Evolutionary conservation across 371 early-diverging fungal genomes (phyloP), one percentile per base, ranked within the genome.

Genomic region (Apophysomyces elegans): DNA sequence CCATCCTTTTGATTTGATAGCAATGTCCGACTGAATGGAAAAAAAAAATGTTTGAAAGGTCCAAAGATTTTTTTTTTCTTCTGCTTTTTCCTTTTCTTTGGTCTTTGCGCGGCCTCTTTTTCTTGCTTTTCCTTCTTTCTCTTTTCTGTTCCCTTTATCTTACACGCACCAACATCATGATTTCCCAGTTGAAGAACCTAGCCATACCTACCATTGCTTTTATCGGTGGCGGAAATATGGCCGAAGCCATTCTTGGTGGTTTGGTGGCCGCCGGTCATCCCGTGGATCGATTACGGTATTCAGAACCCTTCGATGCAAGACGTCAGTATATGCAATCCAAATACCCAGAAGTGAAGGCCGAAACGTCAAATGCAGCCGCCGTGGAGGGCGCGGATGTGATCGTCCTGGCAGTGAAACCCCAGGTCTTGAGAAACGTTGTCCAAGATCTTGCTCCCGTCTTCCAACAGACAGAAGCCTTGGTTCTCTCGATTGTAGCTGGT

Each of bases 201-300:
- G 18, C 18, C 18, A 7, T 38, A n/a, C 79, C 79, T 9, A 61
- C 64, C 16, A 76, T 94, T 43, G 82, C 88, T 45, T 91, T 94
- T 76, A 90, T 93, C 58, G 96, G 97, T 65, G 97, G 95, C 44
- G 97, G 97, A 59, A 96, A 97, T 75, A 96, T 97, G 95, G 95
- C 94, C 43, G 90, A 89, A 69, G 95, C 96, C 65, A 95, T 97
- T 66, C 81, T 96, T 37, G 94, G 92, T 11, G 97, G 97, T 35
- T 86, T 97, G 45, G 67, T 68, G 38, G 73, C 92, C 61, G 71
- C 89, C 60, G 93, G 93, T 3, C 91, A 90, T 71, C 88, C 90
- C n/a, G 66, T 87, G 6, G 68, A 82, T 16, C 80, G 81, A 65
- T 78, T 96, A 35, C 84, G 85, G 45, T 94, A 94, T 62, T 91